Percentiles rank a stretch among this genome's conserved stretches.
Conservation (phyloP, 345 rosid species). For the Linum tenue region DNA sequence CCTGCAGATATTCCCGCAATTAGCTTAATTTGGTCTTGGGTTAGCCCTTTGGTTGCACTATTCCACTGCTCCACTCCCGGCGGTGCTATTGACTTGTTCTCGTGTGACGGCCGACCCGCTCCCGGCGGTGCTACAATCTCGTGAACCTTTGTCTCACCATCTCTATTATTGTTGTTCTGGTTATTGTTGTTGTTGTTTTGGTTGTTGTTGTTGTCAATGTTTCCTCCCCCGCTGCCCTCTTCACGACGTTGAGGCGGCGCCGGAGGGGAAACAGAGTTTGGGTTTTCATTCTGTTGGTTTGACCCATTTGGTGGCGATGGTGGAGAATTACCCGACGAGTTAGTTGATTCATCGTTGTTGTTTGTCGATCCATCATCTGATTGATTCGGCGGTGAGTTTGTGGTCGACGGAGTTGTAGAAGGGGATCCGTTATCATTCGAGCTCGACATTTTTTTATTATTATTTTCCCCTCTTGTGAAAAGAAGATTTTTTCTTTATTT, state of each 20-base stretch:
- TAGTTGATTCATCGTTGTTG: slow-evolving; percentile 12
- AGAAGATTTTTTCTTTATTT: background rate
- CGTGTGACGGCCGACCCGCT: slow-evolving; percentile 8
- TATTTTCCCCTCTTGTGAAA: too few species aligned
- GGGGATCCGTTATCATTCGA: slow-evolving; percentile 17
- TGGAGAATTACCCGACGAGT: slow-evolving; percentile 24
- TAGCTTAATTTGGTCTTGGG: slow-evolving; percentile 17
- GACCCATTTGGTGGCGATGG: slow-evolving; percentile 10
- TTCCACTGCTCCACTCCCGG: background rate
- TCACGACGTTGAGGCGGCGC: slow-evolving; percentile 1
- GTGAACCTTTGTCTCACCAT: background rate
- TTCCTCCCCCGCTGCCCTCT: background rate
- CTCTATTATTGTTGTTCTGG: background rate
- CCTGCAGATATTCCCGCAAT: slow-evolving; percentile 43
- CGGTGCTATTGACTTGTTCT: background rate
- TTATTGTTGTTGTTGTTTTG: background rate
- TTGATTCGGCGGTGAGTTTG: slow-evolving; percentile 23
- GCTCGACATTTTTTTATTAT: slow-evolving; percentile 33
- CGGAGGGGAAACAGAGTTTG: slow-evolving; percentile 11
- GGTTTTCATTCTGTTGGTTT: background rate
- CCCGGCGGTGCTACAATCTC: background rate
- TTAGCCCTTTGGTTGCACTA: slow-evolving; percentile 10
- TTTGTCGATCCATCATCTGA: slow-evolving; percentile 22
- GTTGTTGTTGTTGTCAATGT: slow-evolving; percentile 14
- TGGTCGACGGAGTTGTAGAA: slow-evolving; percentile 35